phyloP scores from a whole-genome alignment of 768 basidiomycete species.

The Macrocybe gigantea region DNA sequence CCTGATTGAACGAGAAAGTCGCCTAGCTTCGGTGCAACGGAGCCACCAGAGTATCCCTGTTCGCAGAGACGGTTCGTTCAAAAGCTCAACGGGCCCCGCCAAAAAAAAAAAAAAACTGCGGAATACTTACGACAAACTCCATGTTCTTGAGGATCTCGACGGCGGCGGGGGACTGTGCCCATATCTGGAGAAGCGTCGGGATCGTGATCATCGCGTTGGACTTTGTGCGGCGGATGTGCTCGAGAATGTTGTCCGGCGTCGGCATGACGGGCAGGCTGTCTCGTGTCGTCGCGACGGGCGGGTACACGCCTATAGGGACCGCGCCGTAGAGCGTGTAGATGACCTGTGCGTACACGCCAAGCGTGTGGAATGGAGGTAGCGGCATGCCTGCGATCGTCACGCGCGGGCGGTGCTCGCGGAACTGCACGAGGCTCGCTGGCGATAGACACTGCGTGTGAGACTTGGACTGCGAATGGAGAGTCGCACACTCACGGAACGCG shows the following conservation, averaged over 20 bases:
- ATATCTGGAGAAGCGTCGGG: conserved; percentile 32
- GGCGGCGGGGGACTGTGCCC: conserved; percentile 22
- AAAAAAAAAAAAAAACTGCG: not conserved
- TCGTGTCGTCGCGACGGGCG: conserved; percentile 20
- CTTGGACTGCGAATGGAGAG: not conserved
- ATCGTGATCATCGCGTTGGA: conserved; percentile 26
- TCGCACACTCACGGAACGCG: conserved; percentile 22
- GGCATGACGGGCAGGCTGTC: conserved; percentile 26
- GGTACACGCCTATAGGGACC: conserved; percentile 21
- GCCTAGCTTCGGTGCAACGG: conserved; percentile 7
- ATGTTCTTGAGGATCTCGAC: conserved; percentile 11
- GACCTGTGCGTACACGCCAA: conserved; percentile 25
- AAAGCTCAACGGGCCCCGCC: not conserved
- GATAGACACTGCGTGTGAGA: not conserved
- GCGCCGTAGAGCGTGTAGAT: conserved; percentile 21
- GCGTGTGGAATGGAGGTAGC: conserved; percentile 34
- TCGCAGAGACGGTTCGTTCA: too few species aligned
- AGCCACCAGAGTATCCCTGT: conserved; percentile 10
- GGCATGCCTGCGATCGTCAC: conserved; percentile 20
- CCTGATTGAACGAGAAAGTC: conserved; percentile 7
- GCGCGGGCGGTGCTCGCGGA: conserved; percentile 10
- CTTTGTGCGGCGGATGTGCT: conserved; percentile 21
- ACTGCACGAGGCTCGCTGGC: conserved; percentile 7
- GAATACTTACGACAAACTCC: conserved; percentile 5
- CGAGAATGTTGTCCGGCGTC: conserved; percentile 32